Evolutionary conservation across 176 grass and related monocot genomes (phyloP), one percentile per base, ranked within the genome.

Genomic region (Carex pumila): DNA sequence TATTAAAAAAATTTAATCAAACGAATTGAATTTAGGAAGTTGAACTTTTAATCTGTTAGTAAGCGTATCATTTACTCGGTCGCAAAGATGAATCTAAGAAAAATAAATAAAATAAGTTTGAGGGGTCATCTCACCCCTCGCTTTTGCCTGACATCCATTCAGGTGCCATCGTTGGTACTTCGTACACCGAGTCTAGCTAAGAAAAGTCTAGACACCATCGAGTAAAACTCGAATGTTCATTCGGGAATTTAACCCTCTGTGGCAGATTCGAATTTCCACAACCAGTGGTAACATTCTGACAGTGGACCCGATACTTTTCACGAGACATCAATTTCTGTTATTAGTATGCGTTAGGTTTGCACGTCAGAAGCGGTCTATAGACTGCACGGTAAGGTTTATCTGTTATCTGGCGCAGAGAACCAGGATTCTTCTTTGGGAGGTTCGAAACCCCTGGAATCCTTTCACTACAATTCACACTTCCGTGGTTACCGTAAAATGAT

Each of bases 181-280:
- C 7, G 29, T 31, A 64, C 57, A 4, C 80, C 80, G 11, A 66
- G 41, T 82, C 36, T 32, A 79, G 31, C 9, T 22, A 79, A 1
- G 11, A 65, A 67, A 82, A 65, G 21, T 49, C 53, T 15, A 65
- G 30, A 66, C 21, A 67, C 61, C 80, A 52, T 67, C 12, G 34
- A 61, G 34, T 61, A 82, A 82, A 66, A 61, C 61, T 19, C 80
- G 34, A 82, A 47, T 82, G 80, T 82, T 82, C 80, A 67, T 82
- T 18, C 36, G 22, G 49, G 47, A 75, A 30, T 15, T 75, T 52
- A 14, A 30, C 0, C 11, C 21, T 52, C 71, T 75, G 71, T 75
- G 71, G 71, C 47, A 5, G n/a, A 53, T 15, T 30, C 47, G 4
- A 53, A 7, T 75, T 5, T 75, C 49, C 71, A 14, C 12, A 15